phyloP scores from a whole-genome alignment of 768 basidiomycete species.

The Mycena pura region DNA sequence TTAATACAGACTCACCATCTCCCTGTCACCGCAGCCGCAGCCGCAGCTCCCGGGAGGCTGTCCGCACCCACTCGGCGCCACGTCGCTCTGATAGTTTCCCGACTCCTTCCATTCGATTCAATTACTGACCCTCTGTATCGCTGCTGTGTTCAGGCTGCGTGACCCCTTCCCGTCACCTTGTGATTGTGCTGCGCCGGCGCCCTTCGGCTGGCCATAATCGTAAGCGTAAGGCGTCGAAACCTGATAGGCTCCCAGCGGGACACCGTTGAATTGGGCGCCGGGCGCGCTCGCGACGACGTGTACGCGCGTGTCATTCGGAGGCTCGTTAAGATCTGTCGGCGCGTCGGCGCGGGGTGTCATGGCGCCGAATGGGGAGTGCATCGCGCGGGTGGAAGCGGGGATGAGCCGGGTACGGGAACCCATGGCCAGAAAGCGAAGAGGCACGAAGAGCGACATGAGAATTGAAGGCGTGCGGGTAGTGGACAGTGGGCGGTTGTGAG shows the following conservation, averaged over 20 bases:
- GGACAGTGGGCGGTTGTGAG: neutral
- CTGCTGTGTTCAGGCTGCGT: no score
- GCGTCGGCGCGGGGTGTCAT: constrained; percentile 10
- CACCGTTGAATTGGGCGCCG: constrained; percentile 19
- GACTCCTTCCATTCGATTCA: no score
- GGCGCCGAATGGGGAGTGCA: constrained; percentile 22
- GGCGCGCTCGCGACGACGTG: constrained; percentile 21
- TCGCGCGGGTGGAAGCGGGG: constrained; percentile 12
- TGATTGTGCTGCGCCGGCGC: no score
- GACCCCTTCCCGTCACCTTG: no score
- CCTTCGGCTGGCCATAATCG: neutral
- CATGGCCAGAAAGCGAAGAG: constrained; percentile 18
- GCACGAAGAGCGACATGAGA: neutral
- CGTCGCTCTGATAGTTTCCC: no score
- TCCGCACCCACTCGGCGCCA: no score
- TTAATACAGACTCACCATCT: no score
- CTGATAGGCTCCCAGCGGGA: constrained; percentile 22
- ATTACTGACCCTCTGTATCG: no score
- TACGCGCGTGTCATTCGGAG: neutral
- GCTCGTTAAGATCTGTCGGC: neutral
- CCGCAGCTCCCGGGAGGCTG: no score
- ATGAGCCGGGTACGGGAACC: neutral
- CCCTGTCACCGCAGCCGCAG: no score
- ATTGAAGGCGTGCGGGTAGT: neutral
- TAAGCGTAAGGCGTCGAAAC: constrained; percentile 18